Conservation (phyloP, 306 rosid species). For the Pyrus pyrifolia region DNA sequence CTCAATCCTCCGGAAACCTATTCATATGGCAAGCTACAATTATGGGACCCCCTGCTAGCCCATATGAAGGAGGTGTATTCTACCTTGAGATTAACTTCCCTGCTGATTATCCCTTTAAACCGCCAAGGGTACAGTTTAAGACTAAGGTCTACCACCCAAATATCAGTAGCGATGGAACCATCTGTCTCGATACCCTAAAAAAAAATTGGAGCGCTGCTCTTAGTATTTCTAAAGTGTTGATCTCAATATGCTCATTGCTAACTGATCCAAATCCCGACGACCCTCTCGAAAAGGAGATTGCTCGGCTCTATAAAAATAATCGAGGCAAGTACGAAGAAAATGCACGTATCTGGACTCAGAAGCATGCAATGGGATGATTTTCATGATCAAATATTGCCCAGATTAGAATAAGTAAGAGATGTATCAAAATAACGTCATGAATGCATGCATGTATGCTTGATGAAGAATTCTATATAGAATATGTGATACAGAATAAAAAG, state of each 20-base stretch:
- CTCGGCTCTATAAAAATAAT: neutral
- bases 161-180: neutral
- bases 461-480: neutral
- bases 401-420: neutral
- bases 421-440: neutral
- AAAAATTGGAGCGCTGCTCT: neutral
- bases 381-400: neutral
- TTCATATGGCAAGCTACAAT: neutral
- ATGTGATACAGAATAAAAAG: too few species aligned
- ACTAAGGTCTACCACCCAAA: neutral
- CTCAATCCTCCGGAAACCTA: neutral
- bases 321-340: neutral
- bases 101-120: neutral
- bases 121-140: neutral
- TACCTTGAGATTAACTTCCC: neutral
- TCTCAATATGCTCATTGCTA: neutral
- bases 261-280: neutral
- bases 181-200: neutral
- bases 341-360: neutral
- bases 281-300: neutral
- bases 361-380: neutral
- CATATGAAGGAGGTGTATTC: neutral
- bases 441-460: neutral
- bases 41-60: neutral
- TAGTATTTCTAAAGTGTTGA: neutral